Percentiles rank a stretch among this genome's conserved stretches.
phyloP scores from a whole-genome alignment of 768 basidiomycete genomes.

The Pholiota molesta region DNA sequence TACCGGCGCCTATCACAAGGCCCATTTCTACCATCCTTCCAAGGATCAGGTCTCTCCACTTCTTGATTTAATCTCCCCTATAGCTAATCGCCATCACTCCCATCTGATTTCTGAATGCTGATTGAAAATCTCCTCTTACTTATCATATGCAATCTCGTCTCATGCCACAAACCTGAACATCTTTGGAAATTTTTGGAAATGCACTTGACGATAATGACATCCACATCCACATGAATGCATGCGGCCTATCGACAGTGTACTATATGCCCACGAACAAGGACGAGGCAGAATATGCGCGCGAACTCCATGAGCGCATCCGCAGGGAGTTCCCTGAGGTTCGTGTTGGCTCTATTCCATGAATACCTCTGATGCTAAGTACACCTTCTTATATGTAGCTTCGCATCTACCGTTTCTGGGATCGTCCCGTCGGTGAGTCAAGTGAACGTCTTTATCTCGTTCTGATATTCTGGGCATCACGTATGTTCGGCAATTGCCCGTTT shows the following conservation, averaged over 20 bases:
- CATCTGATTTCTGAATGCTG: neutral
- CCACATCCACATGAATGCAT: neutral
- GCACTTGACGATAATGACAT: too few species aligned
- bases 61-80: neutral
- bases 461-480: too few species aligned
- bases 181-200: too few species aligned
- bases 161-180: too few species aligned
- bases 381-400: slow-evolving; percentile 46
- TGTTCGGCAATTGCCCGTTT: too few species aligned
- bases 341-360: neutral
- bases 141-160: neutral
- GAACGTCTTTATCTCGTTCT: neutral
- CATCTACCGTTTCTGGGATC: slow-evolving; percentile 65
- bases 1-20: neutral
- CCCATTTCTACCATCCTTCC: neutral
- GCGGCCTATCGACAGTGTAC: slow-evolving; percentile 51
- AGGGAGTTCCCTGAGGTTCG: slow-evolving; percentile 72
- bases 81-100: neutral
- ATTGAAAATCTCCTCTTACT: neutral
- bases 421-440: slow-evolving; percentile 51
- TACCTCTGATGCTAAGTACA: too few species aligned
- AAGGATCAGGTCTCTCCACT: neutral
- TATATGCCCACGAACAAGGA: slow-evolving; percentile 50
- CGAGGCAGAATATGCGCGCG: slow-evolving; percentile 50
- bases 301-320: slow-evolving; percentile 60